phyloP scores from a whole-genome alignment of 352 stramenopile species.

The Globisporangium yorkense region DNA sequence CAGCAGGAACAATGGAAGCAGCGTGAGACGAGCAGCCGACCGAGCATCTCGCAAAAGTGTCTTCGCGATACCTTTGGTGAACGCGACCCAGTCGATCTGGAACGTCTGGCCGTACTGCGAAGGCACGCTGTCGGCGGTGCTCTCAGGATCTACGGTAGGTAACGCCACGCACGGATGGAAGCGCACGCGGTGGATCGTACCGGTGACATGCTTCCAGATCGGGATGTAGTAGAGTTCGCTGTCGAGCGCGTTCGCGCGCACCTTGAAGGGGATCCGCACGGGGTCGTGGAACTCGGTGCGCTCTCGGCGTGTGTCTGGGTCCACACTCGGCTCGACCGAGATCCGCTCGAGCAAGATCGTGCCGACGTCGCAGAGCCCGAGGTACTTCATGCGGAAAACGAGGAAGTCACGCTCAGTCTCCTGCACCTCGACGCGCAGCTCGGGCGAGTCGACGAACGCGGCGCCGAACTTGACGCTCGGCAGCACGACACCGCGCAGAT shows the following conservation, averaged over 20 bases:
- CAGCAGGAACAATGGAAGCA: background rate
- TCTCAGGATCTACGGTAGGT: slow-evolving; percentile 6
- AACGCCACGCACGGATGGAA: slow-evolving; percentile 45
- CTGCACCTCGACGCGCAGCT: slow-evolving; percentile 48
- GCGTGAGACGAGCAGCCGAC: background rate
- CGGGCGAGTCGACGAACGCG: slow-evolving; percentile 56
- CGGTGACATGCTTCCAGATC: slow-evolving; percentile 53
- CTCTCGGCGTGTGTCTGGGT: slow-evolving; percentile 21
- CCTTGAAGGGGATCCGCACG: slow-evolving; percentile 49
- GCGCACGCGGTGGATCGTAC: slow-evolving; percentile 51
- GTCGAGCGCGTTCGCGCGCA: slow-evolving; percentile 17
- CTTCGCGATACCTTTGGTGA: slow-evolving; percentile 38
- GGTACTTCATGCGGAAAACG: slow-evolving; percentile 56
- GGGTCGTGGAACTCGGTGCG: slow-evolving; percentile 33
- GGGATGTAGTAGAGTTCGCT: slow-evolving; percentile 59
- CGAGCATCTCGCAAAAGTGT: background rate
- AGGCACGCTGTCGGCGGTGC: slow-evolving; percentile 5
- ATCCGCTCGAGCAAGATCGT: slow-evolving; percentile 50
- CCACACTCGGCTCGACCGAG: slow-evolving; percentile 22
- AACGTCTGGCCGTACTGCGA: slow-evolving; percentile 42
- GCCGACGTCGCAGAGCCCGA: slow-evolving; percentile 47
- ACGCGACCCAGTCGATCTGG: slow-evolving; percentile 64
- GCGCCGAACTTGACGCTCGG: slow-evolving; percentile 20
- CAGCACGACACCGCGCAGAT: slow-evolving; percentile 38
- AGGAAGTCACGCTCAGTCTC: slow-evolving; percentile 40